phyloP scores from a whole-genome alignment of 2,329 filamentous ascomycete genomes.

The Thielaviopsis ethacetica region DNA sequence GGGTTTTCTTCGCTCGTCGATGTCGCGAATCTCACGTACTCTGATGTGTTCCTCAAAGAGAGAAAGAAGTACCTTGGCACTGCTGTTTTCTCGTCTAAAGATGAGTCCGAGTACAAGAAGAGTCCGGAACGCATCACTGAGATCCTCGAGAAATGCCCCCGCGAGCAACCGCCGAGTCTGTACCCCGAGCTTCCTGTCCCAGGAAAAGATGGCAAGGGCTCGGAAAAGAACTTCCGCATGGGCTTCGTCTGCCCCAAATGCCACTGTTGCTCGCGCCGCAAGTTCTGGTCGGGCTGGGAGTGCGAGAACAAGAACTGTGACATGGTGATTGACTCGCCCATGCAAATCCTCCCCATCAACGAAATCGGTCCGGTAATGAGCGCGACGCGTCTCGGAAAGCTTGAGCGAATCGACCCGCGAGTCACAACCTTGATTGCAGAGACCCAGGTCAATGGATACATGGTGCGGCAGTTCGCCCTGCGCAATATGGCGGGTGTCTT shows the following conservation, averaged over 20 bases:
- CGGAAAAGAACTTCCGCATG: constrained; percentile 34
- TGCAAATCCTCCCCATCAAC: constrained; percentile 16
- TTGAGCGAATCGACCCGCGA: background rate
- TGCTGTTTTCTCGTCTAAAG: background rate
- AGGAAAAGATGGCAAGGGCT: constrained; percentile 23
- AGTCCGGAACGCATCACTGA: background rate
- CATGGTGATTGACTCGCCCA: constrained; percentile 24
- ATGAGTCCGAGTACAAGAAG: background rate
- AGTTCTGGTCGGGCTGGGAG: constrained; percentile 44
- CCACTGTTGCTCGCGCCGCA: constrained; percentile 41
- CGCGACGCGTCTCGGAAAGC: background rate
- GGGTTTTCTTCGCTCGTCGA: constrained; percentile 24
- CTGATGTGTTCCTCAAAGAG: constrained; percentile 38
- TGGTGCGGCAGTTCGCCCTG: constrained; percentile 6
- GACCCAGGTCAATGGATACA: constrained; percentile 2
- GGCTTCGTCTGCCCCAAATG: constrained; percentile 54
- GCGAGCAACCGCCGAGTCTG: constrained; percentile 13
- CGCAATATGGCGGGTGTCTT: background rate
- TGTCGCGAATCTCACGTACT: constrained; percentile 29
- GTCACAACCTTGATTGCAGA: constrained; percentile 12
- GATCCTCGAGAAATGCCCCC: background rate
- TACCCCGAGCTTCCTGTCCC: constrained; percentile 24
- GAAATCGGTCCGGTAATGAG: background rate
- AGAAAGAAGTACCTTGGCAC: constrained; percentile 26
- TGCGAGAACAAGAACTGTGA: constrained; percentile 37